Conservation (phyloP, 768 basidiomycete species). For the Russula griseocarnosa region DNA sequence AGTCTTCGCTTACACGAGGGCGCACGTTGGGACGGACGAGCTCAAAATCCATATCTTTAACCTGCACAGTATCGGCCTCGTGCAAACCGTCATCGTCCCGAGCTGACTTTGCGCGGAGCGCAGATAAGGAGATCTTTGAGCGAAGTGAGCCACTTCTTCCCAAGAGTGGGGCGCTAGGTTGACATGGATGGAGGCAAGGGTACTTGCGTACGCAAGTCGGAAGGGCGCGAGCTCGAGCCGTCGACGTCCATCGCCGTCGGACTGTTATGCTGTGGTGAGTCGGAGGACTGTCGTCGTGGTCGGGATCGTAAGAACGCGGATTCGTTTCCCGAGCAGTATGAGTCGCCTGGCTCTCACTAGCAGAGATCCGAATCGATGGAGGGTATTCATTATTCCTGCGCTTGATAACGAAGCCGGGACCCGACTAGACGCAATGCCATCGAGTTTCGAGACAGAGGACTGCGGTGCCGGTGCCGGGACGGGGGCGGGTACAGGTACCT, state of each 20-base stretch:
- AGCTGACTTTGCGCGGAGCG: slow-evolving; percentile 46
- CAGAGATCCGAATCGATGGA: slow-evolving; percentile 14
- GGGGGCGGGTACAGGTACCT: background rate
- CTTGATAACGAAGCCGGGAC: background rate
- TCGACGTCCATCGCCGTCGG: slow-evolving; percentile 29
- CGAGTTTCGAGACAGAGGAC: background rate
- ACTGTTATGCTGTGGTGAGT: slow-evolving; percentile 18
- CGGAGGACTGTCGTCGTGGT: slow-evolving; percentile 21
- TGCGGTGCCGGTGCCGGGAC: background rate
- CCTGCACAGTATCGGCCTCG: slow-evolving; percentile 54
- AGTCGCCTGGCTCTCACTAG: slow-evolving; percentile 3
- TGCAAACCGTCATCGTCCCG: slow-evolving; percentile 35
- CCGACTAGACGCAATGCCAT: background rate
- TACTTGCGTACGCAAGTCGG: slow-evolving; percentile 38
- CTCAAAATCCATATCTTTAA: slow-evolving; percentile 80
- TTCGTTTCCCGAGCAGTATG: background rate
- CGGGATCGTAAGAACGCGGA: background rate
- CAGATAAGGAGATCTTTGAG: slow-evolving; percentile 66
- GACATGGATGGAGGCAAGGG: slow-evolving; percentile 41
- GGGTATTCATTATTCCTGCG: background rate
- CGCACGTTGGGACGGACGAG: slow-evolving; percentile 60
- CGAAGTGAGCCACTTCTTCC: slow-evolving; percentile 41
- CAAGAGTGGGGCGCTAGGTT: slow-evolving; percentile 34
- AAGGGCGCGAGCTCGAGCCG: slow-evolving; percentile 38
- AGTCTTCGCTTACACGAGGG: slow-evolving; percentile 53